These are phyloP conservation scores for Delphinella strobiligena DNA, from an alignment of 2,329 filamentous ascomycete species.

Conservation along the genomic window DNA sequence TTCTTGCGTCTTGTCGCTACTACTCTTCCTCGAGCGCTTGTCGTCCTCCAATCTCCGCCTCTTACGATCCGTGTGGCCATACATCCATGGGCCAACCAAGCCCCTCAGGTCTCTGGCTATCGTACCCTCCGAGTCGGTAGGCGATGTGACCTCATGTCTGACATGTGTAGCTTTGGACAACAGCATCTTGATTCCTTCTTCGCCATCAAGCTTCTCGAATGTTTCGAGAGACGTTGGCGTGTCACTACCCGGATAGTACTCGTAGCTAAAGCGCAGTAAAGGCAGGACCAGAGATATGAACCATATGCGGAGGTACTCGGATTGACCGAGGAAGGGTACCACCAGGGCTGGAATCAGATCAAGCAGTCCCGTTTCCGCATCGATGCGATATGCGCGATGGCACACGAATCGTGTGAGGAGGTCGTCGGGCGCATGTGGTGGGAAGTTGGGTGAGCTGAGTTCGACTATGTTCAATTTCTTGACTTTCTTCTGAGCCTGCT, in stretches of 20 bases:
- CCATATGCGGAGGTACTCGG: constrained; percentile 53
- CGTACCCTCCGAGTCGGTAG: constrained; percentile 19
- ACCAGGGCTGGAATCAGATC: constrained; percentile 56
- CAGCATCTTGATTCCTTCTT: constrained; percentile 47
- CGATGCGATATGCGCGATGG: constrained; percentile 55
- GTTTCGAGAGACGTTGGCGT: constrained; percentile 50
- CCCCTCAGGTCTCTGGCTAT: constrained; percentile 55
- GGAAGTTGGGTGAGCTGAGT: constrained; percentile 40
- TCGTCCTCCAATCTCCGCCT: constrained; percentile 28
- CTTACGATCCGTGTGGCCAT: constrained; percentile 50
- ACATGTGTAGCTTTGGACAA: constrained; percentile 43
- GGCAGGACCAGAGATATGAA: constrained; percentile 58
- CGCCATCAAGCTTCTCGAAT: constrained; percentile 51
- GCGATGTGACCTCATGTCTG: constrained; percentile 24
- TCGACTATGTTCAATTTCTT: constrained; percentile 51
- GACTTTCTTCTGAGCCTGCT: constrained; percentile 51
- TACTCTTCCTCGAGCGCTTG: no score
- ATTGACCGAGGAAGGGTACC: constrained; percentile 53
- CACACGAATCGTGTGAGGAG: constrained; percentile 52
- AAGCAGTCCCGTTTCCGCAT: constrained; percentile 60
- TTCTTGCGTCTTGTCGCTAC: no score
- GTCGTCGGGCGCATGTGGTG: constrained; percentile 40
- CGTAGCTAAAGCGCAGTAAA: constrained; percentile 53
- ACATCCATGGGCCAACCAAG: constrained; percentile 62
- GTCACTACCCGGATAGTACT: constrained; percentile 50